Percentiles rank a stretch among this genome's conserved stretches.
These are phyloP conservation scores for Scytalidium lignicola DNA, from an alignment of 2,329 filamentous ascomycete genomes.

Conservation along the genomic window DNA sequence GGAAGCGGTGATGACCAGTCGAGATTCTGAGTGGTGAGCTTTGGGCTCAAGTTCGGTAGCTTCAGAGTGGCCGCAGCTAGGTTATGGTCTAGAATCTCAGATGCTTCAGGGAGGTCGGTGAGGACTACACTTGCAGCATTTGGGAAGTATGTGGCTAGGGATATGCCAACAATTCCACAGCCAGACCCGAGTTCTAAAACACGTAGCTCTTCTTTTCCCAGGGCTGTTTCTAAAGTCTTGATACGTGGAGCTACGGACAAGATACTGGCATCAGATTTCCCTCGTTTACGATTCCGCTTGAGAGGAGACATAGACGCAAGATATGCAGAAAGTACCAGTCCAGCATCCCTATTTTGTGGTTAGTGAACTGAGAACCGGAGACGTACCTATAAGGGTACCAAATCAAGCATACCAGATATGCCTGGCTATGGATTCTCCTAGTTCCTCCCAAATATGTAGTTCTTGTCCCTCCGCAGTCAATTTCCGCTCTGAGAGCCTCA, in stretches of 20 bases:
- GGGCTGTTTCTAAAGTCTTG: slow-evolving; percentile 4
- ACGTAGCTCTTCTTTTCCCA: slow-evolving; percentile 31
- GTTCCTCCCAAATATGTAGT: slow-evolving; percentile 58
- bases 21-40: slow-evolving; percentile 44
- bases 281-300: background rate
- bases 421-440: slow-evolving; percentile 66
- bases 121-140: slow-evolving; percentile 43
- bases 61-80: slow-evolving; percentile 5
- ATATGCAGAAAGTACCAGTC: slow-evolving; percentile 30
- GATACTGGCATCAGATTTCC: background rate
- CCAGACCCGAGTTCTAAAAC: slow-evolving; percentile 63
- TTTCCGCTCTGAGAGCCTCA: slow-evolving; percentile 18
- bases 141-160: slow-evolving; percentile 37
- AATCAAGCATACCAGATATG: slow-evolving; percentile 56
- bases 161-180: slow-evolving; percentile 63
- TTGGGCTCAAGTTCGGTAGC: background rate
- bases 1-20: slow-evolving; percentile 56
- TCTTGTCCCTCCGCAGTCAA: slow-evolving; percentile 7
- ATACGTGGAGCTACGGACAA: background rate
- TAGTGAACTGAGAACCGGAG: slow-evolving; percentile 10
- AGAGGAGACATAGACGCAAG: slow-evolving; percentile 15
- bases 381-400: slow-evolving; percentile 13
- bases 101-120: slow-evolving; percentile 62
- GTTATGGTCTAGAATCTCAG: slow-evolving; percentile 55
- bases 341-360: slow-evolving; percentile 30